Conservation (phyloP, 257 asterid genomes). For the Lycium ferocissimum region DNA sequence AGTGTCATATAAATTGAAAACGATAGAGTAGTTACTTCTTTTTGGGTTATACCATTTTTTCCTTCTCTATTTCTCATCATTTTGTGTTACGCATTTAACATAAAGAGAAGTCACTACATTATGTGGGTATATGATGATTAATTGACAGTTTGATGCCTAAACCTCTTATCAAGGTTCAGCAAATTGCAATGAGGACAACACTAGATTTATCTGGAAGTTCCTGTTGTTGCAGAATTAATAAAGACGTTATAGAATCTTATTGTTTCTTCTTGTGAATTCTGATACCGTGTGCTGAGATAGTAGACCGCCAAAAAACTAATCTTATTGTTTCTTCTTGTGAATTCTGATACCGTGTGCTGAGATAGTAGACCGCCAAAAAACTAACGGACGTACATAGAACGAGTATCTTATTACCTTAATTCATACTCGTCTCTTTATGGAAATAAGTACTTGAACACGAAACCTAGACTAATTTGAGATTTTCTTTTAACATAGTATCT, state of each 20-base stretch:
- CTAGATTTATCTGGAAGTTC: neutral
- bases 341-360: neutral
- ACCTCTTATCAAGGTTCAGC: constrained; percentile 11
- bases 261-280: constrained; percentile 20
- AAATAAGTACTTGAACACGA: neutral
- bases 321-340: constrained; percentile 9
- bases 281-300: neutral
- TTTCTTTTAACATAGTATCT: neutral
- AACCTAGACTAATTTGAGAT: neutral
- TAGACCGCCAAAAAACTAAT: no score
- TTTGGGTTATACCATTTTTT: neutral
- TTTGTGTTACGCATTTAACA: neutral
- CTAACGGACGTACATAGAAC: neutral
- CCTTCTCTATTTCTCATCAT: neutral
- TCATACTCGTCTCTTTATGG: neutral
- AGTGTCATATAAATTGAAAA: neutral
- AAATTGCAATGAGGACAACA: neutral
- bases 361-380: neutral
- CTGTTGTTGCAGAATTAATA: neutral
- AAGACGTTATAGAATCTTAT: constrained; percentile 1
- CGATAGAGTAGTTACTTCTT: neutral
- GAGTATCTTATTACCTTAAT: neutral
- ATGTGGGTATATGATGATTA: neutral
- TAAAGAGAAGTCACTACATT: constrained; percentile 15
- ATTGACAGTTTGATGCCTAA: neutral